Percentiles rank a stretch among this genome's conserved stretches.
Conservation (phyloP, 2,329 filamentous ascomycete genomes). For the Alternaria postmessia region DNA sequence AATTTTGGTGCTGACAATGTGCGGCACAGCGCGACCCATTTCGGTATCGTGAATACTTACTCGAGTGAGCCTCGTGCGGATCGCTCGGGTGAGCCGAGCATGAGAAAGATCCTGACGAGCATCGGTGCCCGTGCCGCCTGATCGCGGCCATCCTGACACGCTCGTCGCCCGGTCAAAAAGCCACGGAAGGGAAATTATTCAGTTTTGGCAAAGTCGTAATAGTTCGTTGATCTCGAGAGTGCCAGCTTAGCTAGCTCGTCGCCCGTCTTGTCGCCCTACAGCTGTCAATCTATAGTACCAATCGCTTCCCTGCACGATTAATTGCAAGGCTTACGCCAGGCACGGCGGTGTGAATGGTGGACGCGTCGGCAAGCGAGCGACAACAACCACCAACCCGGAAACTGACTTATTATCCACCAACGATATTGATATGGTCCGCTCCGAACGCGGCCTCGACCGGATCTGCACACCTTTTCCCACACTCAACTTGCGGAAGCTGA, state of each 20-base stretch:
- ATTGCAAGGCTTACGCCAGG: conserved; percentile 37
- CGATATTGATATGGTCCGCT: conserved; percentile 9
- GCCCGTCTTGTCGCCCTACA: conserved; percentile 42
- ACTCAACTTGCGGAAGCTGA: conserved; percentile 4
- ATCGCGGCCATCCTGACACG: conserved; percentile 36
- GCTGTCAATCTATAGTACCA: conserved; percentile 38
- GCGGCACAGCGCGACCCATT: conserved; percentile 19
- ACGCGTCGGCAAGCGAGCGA: conserved; percentile 28
- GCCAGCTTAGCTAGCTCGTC: conserved; percentile 22
- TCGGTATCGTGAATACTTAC: conserved; percentile 37
- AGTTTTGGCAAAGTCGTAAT: conserved; percentile 21
- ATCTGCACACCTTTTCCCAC: conserved; percentile 16
- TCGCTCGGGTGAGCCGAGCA: conserved; percentile 43
- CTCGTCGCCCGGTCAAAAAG: conserved; percentile 28
- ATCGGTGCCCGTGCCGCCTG: conserved; percentile 40
- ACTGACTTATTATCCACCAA: conserved; percentile 20
- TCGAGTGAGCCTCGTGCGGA: conserved; percentile 41
- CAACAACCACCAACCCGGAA: conserved; percentile 33
- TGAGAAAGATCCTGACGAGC: conserved; percentile 37
- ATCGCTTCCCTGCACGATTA: conserved; percentile 32
- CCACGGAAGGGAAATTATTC: conserved; percentile 12
- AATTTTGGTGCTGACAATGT: conserved; percentile 19
- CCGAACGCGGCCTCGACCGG: conserved; percentile 8
- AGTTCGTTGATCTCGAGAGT: conserved; percentile 20
- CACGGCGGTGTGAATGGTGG: conserved; percentile 29